phyloP scores from a whole-genome alignment of 805 yeast genomes.

The Yarrowia hollandica region DNA sequence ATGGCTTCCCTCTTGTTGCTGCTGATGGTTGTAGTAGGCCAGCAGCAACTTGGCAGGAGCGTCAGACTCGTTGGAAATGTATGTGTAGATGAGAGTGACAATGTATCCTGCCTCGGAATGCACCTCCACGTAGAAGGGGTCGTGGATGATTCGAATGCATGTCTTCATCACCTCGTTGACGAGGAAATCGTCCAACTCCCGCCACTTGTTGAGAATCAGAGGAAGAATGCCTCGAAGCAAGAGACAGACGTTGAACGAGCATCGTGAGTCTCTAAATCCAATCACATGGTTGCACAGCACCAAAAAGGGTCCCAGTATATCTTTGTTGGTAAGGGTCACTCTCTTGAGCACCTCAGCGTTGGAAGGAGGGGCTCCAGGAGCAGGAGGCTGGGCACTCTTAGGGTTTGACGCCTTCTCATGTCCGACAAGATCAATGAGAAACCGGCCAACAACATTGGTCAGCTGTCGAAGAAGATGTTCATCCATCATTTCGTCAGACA shows the following conservation, averaged over 20 bases:
- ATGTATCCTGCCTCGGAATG: constrained; percentile 92
- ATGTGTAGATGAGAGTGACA: constrained; percentile 65
- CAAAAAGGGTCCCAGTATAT: constrained; percentile 74
- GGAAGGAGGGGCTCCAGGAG: constrained; percentile 41
- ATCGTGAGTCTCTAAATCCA: constrained; percentile 82
- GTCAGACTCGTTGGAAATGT: constrained; percentile 42
- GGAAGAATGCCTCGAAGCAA: constrained; percentile 72
- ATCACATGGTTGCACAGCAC: constrained; percentile 74
- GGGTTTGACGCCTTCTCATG: constrained; percentile 45
- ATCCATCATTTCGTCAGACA: constrained; percentile 98
- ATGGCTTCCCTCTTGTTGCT: not conserved
- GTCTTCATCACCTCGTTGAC: constrained; percentile 69
- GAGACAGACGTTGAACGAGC: constrained; percentile 86
- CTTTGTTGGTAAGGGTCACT: constrained; percentile 62
- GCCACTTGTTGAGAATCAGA: constrained; percentile 66
- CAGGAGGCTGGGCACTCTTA: constrained; percentile 37
- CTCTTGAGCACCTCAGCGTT: constrained; percentile 51
- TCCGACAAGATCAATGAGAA: constrained; percentile 83
- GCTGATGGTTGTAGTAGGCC: constrained; percentile 19
- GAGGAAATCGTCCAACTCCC: constrained; percentile 70
- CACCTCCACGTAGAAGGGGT: constrained; percentile 78
- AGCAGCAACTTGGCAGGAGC: constrained; percentile 55
- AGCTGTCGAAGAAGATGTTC: constrained; percentile 91
- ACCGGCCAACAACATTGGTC: constrained; percentile 85
- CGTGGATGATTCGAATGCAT: constrained; percentile 64